Evolutionary conservation across 2,329 filamentous ascomycete species (phyloP).

Genomic region (Blumeria graminis): DNA sequence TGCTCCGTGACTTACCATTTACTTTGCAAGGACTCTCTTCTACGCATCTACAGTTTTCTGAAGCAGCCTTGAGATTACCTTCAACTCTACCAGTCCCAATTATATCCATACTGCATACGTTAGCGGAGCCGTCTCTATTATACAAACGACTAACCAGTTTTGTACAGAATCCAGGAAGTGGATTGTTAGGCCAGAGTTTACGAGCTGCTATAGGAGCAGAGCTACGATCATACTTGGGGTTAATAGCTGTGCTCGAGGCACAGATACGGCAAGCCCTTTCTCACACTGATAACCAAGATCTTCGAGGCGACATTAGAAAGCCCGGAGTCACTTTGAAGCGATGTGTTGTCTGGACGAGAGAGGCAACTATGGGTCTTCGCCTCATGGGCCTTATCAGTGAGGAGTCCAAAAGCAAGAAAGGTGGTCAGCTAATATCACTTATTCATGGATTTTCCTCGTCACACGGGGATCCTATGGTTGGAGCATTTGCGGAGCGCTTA

Average conservation of each 20-base stretch:
- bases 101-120: slow-evolving; percentile 62
- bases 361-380: slow-evolving; percentile 84
- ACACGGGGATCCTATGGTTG: slow-evolving; percentile 86
- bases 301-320: slow-evolving; percentile 51
- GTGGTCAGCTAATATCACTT: slow-evolving; percentile 76
- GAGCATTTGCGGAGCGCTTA: slow-evolving; percentile 74
- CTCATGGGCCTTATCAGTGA: slow-evolving; percentile 89
- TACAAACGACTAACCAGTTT: slow-evolving; percentile 64
- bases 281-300: slow-evolving; percentile 42
- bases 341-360: slow-evolving; percentile 90
- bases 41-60: slow-evolving; percentile 54
- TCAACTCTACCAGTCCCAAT: slow-evolving; percentile 59
- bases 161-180: slow-evolving; percentile 56
- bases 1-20: slow-evolving; percentile 67
- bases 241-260: slow-evolving; percentile 78
- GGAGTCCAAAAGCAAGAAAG: slow-evolving; percentile 61
- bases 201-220: slow-evolving; percentile 68
- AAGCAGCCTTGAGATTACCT: slow-evolving; percentile 51
- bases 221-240: slow-evolving; percentile 65
- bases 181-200: slow-evolving; percentile 77
- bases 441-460: slow-evolving; percentile 86
- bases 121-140: slow-evolving; percentile 83
- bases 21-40: slow-evolving; percentile 84
- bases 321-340: slow-evolving; percentile 82
- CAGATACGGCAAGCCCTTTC: slow-evolving; percentile 70